phyloP scores from a whole-genome alignment of 208 protist genomes.

The Endotrypanum monterogeii region DNA sequence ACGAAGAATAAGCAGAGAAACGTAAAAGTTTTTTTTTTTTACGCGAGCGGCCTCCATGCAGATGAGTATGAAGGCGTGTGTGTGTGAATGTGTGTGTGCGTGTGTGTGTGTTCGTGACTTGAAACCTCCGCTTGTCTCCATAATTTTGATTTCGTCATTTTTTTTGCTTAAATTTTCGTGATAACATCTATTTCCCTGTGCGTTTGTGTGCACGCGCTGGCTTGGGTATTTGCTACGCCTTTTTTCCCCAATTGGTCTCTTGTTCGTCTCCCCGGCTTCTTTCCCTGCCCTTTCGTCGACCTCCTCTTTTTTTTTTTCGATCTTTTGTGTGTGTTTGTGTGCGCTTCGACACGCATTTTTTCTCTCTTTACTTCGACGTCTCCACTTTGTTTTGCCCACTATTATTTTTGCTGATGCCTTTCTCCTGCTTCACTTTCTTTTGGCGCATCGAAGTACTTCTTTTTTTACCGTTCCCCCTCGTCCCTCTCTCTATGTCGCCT shows the following conservation, averaged over 20 bases:
- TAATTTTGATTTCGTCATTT: background rate
- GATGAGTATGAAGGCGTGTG: too few relatives aligned
- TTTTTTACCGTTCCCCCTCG: background rate
- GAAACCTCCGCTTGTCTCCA: background rate
- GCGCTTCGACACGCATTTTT: background rate
- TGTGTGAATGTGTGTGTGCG: background rate
- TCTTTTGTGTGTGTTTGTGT: background rate
- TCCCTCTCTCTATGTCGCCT: too few relatives aligned
- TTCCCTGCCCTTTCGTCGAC: background rate
- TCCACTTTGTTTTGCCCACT: background rate
- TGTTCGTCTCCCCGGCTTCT: background rate
- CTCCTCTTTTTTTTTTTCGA: constrained; percentile 3
- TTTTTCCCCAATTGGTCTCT: background rate
- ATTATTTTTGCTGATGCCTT: background rate
- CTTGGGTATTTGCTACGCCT: constrained; percentile 13
- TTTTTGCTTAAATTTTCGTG: background rate
- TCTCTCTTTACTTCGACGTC: constrained; percentile 4
- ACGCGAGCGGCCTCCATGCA: background rate
- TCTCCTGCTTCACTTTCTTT: background rate
- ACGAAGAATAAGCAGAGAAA: too few relatives aligned
- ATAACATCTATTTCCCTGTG: background rate
- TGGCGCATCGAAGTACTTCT: background rate
- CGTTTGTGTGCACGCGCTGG: background rate
- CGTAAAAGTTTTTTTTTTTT: too few relatives aligned
- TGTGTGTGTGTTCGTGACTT: background rate